A percentile compares a stretch with the other conserved stretches of the same genome.
These are phyloP conservation scores for Annulohypoxylon nitens DNA, from an alignment of 495 filamentous ascomycete genomes.

Conservation along the genomic window DNA sequence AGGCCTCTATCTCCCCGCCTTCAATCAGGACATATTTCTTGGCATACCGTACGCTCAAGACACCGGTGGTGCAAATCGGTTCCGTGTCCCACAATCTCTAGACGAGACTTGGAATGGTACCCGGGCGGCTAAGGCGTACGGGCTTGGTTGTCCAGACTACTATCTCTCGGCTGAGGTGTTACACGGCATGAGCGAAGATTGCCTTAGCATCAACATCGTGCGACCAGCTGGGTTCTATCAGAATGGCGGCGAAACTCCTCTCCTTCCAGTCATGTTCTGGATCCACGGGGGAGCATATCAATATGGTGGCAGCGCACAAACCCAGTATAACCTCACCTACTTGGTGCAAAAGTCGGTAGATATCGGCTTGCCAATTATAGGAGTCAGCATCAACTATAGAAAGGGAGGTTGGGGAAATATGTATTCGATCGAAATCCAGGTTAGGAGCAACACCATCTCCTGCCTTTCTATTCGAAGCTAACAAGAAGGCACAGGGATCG, in stretches of 20 bases:
- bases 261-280: conserved; percentile 73
- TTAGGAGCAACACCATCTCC: neutral
- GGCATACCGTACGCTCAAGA: conserved; percentile 75
- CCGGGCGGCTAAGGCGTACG: conserved; percentile 59
- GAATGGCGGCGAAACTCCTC: neutral
- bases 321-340: conserved; percentile 61
- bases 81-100: conserved; percentile 69
- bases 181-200: conserved; percentile 72
- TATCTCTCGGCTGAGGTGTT: conserved; percentile 56
- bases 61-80: conserved; percentile 68
- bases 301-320: conserved; percentile 67
- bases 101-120: conserved; percentile 60
- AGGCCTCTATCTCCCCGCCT: conserved; percentile 51
- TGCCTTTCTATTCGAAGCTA: neutral
- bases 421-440: conserved; percentile 61
- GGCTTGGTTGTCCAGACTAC: conserved; percentile 67
- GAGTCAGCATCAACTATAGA: conserved; percentile 59
- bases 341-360: conserved; percentile 61
- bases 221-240: conserved; percentile 62
- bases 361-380: conserved; percentile 61
- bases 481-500: conserved; percentile 40
- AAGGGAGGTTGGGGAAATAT: conserved; percentile 63
- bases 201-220: conserved; percentile 74
- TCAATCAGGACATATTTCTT: conserved; percentile 66
- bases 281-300: conserved; percentile 78